Base-by-base conservation (phyloP, 345 rosid species). In the Limnanthes douglasii region DNA sequence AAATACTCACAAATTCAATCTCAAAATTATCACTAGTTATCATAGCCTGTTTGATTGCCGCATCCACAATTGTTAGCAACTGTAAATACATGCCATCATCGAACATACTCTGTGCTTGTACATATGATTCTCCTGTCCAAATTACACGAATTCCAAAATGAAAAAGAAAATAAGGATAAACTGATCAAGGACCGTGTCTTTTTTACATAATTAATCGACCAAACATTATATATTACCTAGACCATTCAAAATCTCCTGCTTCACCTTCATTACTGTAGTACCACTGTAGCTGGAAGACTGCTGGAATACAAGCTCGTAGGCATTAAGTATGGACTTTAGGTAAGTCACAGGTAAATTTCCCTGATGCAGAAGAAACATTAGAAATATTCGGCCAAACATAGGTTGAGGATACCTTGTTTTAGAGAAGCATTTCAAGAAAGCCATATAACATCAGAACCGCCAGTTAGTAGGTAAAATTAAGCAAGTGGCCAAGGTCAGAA, bases 221-320 rank as follows among this genome's bases (percentile, higher is more conserved):
- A n/a, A 40, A 39, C 32, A 46, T 26, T 15, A 23, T 32, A 30
- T 11, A 67, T 69, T 88, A 83, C 98, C 95, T 44, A 90, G 75
- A 51, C 82, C 76, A 29, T 70, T 81, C 62, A 90, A 59, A 53
- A 84, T 70, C 66, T 90, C 98, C 63, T 79, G 95, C 72, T 72
- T 88, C 64, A 75, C 76, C 72, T 80, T 90, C 61, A 48, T 44
- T 37, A 69, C 63, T 40, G 82, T 63, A 64, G 49, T 71, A 23
- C 51, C 60, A 23, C 62, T 63, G 59, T 70, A 57, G 61, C 54
- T 69, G 34, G 78, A 60, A 36, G 84, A 72, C 57, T 69, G 74
- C 51, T 75, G 81, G 54, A 90, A 66, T 57, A 73, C 75, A 56
- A 64, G 52, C 60, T 80, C 92, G 17, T 90, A 90, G 18, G 72